phyloP scores from a whole-genome alignment of 2,329 filamentous ascomycete genomes.

The Apiospora pterosperma region DNA sequence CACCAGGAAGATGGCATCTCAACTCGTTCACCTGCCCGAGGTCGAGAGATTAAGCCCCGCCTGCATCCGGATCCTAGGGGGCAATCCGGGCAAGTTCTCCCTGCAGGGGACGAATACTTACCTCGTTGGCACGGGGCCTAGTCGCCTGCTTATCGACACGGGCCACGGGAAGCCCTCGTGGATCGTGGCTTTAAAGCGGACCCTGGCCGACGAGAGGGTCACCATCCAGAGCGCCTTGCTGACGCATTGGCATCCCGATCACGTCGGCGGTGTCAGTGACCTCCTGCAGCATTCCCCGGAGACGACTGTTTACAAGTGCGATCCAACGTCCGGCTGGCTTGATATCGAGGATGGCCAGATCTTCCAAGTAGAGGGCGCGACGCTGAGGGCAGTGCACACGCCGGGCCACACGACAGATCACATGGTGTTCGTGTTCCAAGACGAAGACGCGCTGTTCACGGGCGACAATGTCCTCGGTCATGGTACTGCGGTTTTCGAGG shows the following conservation, averaged over 20 bases:
- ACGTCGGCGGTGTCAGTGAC: constrained; percentile 72
- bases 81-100: constrained; percentile 82
- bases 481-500: constrained; percentile 81
- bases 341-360: constrained; percentile 54
- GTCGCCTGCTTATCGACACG: constrained; percentile 83
- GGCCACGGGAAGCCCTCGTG: constrained; percentile 78
- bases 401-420: constrained; percentile 79
- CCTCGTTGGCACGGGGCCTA: constrained; percentile 71
- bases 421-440: constrained; percentile 71
- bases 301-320: constrained; percentile 63
- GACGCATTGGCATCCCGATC: constrained; percentile 92
- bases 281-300: constrained; percentile 62
- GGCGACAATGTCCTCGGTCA: constrained; percentile 87
- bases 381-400: constrained; percentile 34
- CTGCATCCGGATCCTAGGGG: constrained; percentile 81
- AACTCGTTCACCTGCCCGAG: constrained; percentile 63
- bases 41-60: constrained; percentile 74
- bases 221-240: constrained; percentile 68
- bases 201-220: constrained; percentile 65
- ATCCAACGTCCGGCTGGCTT: constrained; percentile 49
- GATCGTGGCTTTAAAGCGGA: constrained; percentile 61
- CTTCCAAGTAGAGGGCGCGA: constrained; percentile 46
- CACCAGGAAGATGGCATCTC: constrained; percentile 51
- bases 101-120: constrained; percentile 91
- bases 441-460: constrained; percentile 83